Evolutionary conservation across 2,329 filamentous ascomycete species (phyloP).

Genomic region (Meredithiella fracta): DNA sequence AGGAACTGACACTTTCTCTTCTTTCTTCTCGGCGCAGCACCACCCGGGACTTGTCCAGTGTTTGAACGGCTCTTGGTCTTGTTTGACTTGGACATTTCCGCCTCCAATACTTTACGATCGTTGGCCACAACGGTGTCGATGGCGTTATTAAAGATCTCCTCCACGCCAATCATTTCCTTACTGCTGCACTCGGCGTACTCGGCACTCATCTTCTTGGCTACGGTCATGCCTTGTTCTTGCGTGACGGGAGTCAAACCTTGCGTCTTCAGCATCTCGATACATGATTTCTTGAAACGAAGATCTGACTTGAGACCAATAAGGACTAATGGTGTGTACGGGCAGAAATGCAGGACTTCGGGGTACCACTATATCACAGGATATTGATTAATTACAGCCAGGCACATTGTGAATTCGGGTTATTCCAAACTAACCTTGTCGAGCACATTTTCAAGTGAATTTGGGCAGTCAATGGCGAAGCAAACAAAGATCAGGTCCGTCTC

Average conservation of each 20-base stretch:
- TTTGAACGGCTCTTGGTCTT: conserved; percentile 22
- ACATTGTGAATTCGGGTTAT: too few species aligned
- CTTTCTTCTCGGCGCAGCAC: conserved; percentile 49
- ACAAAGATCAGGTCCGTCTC: conserved; percentile 97
- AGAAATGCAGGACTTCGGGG: conserved; percentile 96
- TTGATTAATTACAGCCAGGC: too few species aligned
- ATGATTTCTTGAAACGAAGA: conserved; percentile 84
- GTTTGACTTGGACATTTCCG: conserved; percentile 25
- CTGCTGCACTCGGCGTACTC: conserved; percentile 97
- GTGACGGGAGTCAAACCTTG: conserved; percentile 94
- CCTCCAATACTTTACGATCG: conserved; percentile 48
- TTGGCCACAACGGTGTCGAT: conserved; percentile 80
- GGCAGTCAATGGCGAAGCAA: conserved; percentile 97
- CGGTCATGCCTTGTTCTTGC: conserved; percentile 69
- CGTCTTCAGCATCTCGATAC: conserved; percentile 96
- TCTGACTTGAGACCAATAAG: conserved; percentile 95
- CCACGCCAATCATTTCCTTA: conserved; percentile 90
- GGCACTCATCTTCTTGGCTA: conserved; percentile 86
- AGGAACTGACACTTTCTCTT: conserved; percentile 70
- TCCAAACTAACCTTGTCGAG: conserved; percentile 74
- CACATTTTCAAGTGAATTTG: conserved; percentile 94
- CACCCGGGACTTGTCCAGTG: conserved; percentile 25
- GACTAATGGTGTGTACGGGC: conserved; percentile 88
- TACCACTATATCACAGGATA: too few species aligned
- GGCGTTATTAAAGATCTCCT: conserved; percentile 88